phyloP scores from a whole-genome alignment of 2,329 filamentous ascomycete genomes.

The Paecilomyces variotii region DNA sequence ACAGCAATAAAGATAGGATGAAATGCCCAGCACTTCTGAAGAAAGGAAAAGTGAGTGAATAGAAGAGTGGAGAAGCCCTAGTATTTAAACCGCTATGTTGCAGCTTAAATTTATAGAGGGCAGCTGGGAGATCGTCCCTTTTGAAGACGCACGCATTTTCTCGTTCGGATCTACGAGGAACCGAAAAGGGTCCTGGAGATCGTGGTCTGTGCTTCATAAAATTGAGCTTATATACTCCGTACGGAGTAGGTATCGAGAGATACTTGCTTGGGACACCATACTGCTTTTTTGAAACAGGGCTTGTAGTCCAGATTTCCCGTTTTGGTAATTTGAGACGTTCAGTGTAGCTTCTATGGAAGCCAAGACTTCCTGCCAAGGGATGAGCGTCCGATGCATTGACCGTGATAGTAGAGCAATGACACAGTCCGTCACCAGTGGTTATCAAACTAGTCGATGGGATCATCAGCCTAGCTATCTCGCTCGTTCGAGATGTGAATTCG shows the following conservation, averaged over 20 bases:
- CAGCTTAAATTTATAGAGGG: neutral
- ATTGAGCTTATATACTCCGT: neutral
- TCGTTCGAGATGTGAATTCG: neutral
- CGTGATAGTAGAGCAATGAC: neutral
- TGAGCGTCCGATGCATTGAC: neutral
- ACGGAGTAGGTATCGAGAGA: neutral
- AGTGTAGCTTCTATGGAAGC: neutral
- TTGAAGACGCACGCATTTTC: neutral
- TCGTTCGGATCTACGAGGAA: neutral
- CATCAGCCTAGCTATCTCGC: neutral
- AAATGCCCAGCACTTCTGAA: neutral
- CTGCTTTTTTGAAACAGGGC: neutral
- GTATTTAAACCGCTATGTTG: neutral
- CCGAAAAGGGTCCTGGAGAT: neutral
- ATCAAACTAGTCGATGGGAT: neutral
- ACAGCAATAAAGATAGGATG: neutral
- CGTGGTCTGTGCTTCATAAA: neutral
- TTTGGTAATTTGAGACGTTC: neutral
- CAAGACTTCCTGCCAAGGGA: neutral
- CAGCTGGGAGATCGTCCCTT: neutral
- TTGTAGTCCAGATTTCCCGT: neutral
- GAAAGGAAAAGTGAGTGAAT: neutral
- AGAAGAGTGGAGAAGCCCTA: neutral
- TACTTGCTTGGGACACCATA: neutral
- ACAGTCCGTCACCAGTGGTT: neutral